These are phyloP conservation scores for Amphichorda felina DNA, from an alignment of 2,329 filamentous ascomycete species.

Conservation along the genomic window DNA sequence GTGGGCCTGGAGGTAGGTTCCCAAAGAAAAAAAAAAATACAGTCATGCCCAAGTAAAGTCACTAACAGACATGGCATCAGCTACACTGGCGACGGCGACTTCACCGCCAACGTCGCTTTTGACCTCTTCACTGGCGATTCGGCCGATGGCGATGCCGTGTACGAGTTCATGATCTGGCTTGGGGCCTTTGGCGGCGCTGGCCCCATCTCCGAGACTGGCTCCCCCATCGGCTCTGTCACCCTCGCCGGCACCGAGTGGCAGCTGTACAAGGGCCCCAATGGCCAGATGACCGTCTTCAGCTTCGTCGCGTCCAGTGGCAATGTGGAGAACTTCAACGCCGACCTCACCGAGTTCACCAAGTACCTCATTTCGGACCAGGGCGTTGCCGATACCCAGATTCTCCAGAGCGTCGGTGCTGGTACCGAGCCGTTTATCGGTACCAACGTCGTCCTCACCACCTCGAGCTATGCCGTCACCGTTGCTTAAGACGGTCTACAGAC, in stretches of 20 bases:
- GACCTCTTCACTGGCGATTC: slow-evolving; percentile 43
- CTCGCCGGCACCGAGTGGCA: slow-evolving; percentile 36
- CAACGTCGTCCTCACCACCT: slow-evolving; percentile 14
- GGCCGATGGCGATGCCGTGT: slow-evolving; percentile 22
- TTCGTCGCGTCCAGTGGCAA: slow-evolving; percentile 23
- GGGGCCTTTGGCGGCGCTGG: slow-evolving; percentile 35
- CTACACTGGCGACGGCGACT: slow-evolving; percentile 11
- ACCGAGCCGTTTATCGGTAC: slow-evolving; percentile 44
- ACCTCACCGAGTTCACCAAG: slow-evolving; percentile 43
- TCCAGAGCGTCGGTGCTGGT: slow-evolving; percentile 40
- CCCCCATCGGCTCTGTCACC: slow-evolving; percentile 33
- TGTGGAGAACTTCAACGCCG: slow-evolving; percentile 27
- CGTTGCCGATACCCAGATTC: slow-evolving; percentile 34
- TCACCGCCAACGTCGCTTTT: slow-evolving; percentile 46
- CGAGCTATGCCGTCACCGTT: slow-evolving; percentile 2
- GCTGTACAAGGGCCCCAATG: slow-evolving; percentile 45
- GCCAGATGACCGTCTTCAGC: slow-evolving; percentile 47
- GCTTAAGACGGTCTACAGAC: background rate
- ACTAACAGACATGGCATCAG: too few relatives aligned
- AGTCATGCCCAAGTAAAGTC: too few relatives aligned
- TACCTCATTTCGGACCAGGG: slow-evolving; percentile 39
- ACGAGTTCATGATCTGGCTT: slow-evolving; percentile 56
- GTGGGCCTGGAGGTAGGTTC: slow-evolving; percentile 18
- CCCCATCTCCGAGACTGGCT: slow-evolving; percentile 25
- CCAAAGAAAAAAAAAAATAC: background rate